Conservation (phyloP, 352 stramenopile species). For the Globisporangium solare region DNA sequence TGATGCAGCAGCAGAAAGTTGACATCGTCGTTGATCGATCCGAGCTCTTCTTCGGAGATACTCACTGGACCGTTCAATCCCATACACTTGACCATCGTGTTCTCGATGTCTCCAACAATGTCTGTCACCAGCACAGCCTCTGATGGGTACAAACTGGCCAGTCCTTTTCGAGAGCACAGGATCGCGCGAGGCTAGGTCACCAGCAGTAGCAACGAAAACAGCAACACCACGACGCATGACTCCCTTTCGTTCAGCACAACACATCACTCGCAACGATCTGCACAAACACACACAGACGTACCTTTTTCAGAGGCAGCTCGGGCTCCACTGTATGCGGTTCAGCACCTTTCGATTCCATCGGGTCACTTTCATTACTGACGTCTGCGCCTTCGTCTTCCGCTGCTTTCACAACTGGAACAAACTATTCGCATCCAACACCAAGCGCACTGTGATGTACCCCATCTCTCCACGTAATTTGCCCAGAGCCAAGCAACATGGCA, state of each 20-base stretch:
- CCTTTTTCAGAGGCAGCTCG: neutral
- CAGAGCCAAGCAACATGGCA: no score
- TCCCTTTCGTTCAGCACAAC: no score
- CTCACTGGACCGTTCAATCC: constrained; percentile 26
- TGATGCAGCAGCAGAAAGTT: constrained; percentile 43
- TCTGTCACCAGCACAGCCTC: constrained; percentile 39
- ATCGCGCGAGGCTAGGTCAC: constrained; percentile 29
- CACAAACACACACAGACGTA: neutral
- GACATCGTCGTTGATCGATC: constrained; percentile 13
- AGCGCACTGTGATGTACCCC: no score
- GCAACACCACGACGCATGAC: no score
- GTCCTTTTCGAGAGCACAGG: constrained; percentile 19
- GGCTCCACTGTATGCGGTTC: neutral
- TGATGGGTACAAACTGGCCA: constrained; percentile 18
- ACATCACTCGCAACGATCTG: no score
- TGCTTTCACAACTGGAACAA: neutral
- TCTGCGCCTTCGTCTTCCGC: constrained; percentile 11
- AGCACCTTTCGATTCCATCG: neutral
- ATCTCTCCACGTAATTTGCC: no score
- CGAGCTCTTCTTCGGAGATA: constrained; percentile 39
- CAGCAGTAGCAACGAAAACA: no score
- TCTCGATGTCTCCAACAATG: constrained; percentile 47
- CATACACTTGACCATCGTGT: constrained; percentile 39
- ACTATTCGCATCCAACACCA: constrained; percentile 3
- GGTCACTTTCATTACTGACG: neutral